Base-by-base conservation (phyloP, 108 stramenopile genomes). In the Cyclostephanos invisitatus region DNA sequence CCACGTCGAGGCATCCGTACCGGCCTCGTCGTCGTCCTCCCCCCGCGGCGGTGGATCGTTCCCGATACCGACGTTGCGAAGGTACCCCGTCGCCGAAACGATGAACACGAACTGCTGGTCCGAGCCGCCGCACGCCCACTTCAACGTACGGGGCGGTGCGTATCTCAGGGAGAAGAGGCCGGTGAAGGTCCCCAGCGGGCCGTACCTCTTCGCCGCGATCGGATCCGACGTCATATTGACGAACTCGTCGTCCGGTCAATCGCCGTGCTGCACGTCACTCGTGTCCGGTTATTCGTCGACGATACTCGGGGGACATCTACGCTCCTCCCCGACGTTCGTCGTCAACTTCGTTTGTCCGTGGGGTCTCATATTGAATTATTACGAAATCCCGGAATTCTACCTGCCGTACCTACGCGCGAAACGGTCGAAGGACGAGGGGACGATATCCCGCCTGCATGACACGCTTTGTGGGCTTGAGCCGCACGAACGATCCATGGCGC, bases 321-420 rank as follows among this genome's bases (percentile, higher is more conserved):
- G 94, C 4, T 85, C 83, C 7, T 73, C 62, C 3, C 87, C 90
- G 10, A 95, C 94, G 7, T 89, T 95, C 57, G 62, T 95, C n/a
- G 78, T 95, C 57, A 96, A 96, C 70, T 96, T 92, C 67, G 78
- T 85, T 29, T 78, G 92, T 50, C 92, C 95, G 5, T 96, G 91
- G 95, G 95, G 92, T 40, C 78, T 89, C 8, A 64, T 92, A 21
- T 67, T 90, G 17, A 69, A 80, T 20, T 95, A 95, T 70, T 92
- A 82, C 72, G 86, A 90, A 72, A 94, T 94, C 21, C 90, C 90
- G 18, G 74, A 76, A 10, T 62, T 70, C 9, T 90, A 85, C 66
- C 37, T 87, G 24, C 83, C 87, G 18, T 93, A 83, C 60, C 67
- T 89, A n/a, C 57, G 58, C 18, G 68, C 78, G 38, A 71, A 50